phyloP scores from a whole-genome alignment of 139 green algal genomes.

The Micractinium sp. region DNA sequence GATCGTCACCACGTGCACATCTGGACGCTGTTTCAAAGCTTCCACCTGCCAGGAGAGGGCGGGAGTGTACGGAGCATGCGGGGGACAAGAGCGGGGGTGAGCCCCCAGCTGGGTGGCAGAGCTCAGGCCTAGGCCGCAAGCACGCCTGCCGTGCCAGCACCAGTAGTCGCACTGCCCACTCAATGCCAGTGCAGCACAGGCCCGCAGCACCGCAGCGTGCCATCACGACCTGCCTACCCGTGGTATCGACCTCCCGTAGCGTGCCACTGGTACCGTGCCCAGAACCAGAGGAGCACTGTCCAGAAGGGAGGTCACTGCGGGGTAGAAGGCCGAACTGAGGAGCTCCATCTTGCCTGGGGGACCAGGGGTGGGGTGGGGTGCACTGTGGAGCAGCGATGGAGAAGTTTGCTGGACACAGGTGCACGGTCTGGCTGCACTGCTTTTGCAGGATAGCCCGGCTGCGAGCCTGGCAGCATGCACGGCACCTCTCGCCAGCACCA shows the following conservation, averaged over 20 bases:
- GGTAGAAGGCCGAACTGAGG: constrained; percentile 34
- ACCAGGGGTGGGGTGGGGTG: not conserved
- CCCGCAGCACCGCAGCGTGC: not conserved
- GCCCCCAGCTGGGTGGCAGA: not conserved
- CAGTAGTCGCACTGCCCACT: not conserved
- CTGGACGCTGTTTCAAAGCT: constrained; percentile 15
- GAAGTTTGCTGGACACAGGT: not conserved
- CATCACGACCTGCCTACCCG: not conserved
- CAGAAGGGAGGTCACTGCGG: constrained; percentile 33
- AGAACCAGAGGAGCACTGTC: constrained; percentile 36
- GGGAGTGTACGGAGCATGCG: not conserved
- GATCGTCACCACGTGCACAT: constrained; percentile 45
- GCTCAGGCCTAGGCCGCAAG: not conserved
- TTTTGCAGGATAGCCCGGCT: not conserved
- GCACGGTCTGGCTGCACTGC: not conserved
- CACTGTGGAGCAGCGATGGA: not conserved
- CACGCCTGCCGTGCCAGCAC: not conserved
- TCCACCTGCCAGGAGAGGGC: constrained; percentile 46
- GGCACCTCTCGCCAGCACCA: not conserved
- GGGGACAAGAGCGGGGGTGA: not conserved
- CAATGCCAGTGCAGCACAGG: not conserved
- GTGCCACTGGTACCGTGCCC: constrained; percentile 36
- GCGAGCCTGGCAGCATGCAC: not conserved
- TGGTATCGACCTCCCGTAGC: not conserved
- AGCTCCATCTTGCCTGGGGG: constrained; percentile 58